These are phyloP conservation scores for Aspergillus pseudotamarii DNA, from an alignment of 2,329 filamentous ascomycete genomes.

Conservation along the genomic window DNA sequence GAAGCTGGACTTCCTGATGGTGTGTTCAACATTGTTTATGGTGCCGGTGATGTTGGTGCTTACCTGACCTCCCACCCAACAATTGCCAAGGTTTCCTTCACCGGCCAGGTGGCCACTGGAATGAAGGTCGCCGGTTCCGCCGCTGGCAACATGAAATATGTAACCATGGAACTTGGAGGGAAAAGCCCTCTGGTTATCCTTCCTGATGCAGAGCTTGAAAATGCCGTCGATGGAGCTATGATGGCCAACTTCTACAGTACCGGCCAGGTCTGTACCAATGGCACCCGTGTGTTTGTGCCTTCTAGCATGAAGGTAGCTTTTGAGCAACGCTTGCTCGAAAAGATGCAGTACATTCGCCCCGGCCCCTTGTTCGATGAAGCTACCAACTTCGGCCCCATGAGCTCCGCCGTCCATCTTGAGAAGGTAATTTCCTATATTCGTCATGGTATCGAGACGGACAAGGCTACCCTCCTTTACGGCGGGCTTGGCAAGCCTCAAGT, in stretches of 20 bases:
- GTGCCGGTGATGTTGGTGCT: constrained; percentile 75
- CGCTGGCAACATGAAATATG: constrained; percentile 80
- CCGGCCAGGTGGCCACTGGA: constrained; percentile 81
- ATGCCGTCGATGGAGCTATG: constrained; percentile 87
- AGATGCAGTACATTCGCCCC: constrained; percentile 69
- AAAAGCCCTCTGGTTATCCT: constrained; percentile 82
- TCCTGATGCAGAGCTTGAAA: constrained; percentile 75
- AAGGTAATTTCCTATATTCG: constrained; percentile 79
- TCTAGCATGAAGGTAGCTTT: constrained; percentile 66
- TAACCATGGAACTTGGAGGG: constrained; percentile 89
- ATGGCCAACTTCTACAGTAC: constrained; percentile 93
- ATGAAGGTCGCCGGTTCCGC: constrained; percentile 78
- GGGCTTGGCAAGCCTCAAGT: constrained; percentile 64
- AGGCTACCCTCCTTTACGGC: constrained; percentile 73
- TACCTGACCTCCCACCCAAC: constrained; percentile 71
- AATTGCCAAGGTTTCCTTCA: constrained; percentile 87
- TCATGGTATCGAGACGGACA: constrained; percentile 73
- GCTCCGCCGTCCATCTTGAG: constrained; percentile 71
- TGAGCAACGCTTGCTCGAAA: constrained; percentile 68
- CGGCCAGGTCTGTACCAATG: constrained; percentile 91
- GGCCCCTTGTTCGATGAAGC: constrained; percentile 71
- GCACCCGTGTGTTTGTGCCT: constrained; percentile 83
- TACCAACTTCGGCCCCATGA: constrained; percentile 84
- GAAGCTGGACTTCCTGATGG: constrained; percentile 79
- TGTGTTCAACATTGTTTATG: constrained; percentile 86